Conservation (phyloP, 352 stramenopile species). For the Aphanomyces stellatus region DNA sequence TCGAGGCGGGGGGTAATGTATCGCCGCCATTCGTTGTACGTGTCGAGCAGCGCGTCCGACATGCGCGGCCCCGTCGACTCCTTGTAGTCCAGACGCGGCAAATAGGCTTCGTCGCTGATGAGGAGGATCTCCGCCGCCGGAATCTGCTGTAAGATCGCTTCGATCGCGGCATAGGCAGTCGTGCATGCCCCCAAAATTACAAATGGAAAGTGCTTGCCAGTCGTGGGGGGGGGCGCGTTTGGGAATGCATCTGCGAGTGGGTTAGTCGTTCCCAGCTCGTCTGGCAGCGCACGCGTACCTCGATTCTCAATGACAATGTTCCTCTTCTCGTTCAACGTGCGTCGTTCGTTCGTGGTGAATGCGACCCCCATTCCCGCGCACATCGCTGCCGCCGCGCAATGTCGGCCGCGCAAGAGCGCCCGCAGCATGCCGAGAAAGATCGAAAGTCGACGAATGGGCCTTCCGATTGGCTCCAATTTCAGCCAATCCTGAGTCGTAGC, state of each 20-base stretch:
- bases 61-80: conserved; percentile 23
- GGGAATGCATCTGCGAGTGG: background rate
- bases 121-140: conserved; percentile 82
- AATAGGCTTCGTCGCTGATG: conserved; percentile 69
- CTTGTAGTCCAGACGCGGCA: conserved; percentile 48
- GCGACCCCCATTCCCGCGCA: background rate
- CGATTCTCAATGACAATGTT: conserved; percentile 14
- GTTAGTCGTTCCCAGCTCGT: too few species aligned
- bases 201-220: conserved; percentile 64
- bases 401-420: background rate
- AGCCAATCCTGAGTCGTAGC: too few species aligned
- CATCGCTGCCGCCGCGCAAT: background rate
- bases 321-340: background rate
- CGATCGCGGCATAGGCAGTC: conserved; percentile 83
- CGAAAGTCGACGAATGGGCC: too few species aligned
- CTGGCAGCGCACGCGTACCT: background rate
- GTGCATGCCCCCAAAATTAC: conserved; percentile 86
- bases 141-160: conserved; percentile 82
- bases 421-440: too few species aligned
- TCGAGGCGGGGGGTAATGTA: conserved; percentile 77
- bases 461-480: background rate
- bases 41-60: conserved; percentile 54
- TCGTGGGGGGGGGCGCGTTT: background rate
- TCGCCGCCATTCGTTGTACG: conserved; percentile 87
- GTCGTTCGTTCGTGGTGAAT: background rate